These are phyloP conservation scores for Termitomyces sp. DNA, from an alignment of 768 basidiomycete genomes.

Conservation along the genomic window DNA sequence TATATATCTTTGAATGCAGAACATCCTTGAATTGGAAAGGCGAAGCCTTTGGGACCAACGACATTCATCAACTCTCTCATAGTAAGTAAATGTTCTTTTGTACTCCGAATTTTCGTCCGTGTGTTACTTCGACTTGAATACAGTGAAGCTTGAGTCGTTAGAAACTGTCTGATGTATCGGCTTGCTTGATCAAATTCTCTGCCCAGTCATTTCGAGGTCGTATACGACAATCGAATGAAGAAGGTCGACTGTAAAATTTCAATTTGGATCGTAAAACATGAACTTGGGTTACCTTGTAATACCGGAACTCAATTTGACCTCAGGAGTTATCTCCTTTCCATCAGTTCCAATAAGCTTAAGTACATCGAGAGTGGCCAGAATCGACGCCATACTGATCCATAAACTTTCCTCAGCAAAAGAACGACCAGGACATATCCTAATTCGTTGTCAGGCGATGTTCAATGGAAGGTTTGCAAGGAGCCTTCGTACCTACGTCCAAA, in stretches of 20 bases:
- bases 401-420: conserved; percentile 35
- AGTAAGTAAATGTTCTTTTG: neutral
- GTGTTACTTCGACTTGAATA: neutral
- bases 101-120: neutral
- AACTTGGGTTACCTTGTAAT: conserved; percentile 17
- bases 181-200: neutral
- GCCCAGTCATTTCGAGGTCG: conserved; percentile 3
- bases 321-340: conserved; percentile 31
- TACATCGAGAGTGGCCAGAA: conserved; percentile 28
- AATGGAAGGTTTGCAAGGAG: neutral
- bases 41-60: neutral
- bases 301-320: conserved; percentile 25
- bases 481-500: conserved; percentile 11
- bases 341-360: conserved; percentile 25
- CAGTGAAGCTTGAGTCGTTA: neutral
- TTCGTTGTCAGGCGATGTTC: neutral
- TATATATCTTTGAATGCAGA: no score
- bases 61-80: neutral
- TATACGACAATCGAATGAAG: conserved; percentile 9
- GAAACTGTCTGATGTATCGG: neutral
- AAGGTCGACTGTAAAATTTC: conserved; percentile 1
- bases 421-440: conserved; percentile 33
- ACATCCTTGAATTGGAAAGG: neutral
- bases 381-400: conserved; percentile 15
- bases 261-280: neutral